A percentile compares a stretch with the other conserved stretches of the same genome.
These are phyloP conservation scores for Fonsecaea pugnacius DNA, from an alignment of 2,329 filamentous ascomycete species.

Conservation along the genomic window DNA sequence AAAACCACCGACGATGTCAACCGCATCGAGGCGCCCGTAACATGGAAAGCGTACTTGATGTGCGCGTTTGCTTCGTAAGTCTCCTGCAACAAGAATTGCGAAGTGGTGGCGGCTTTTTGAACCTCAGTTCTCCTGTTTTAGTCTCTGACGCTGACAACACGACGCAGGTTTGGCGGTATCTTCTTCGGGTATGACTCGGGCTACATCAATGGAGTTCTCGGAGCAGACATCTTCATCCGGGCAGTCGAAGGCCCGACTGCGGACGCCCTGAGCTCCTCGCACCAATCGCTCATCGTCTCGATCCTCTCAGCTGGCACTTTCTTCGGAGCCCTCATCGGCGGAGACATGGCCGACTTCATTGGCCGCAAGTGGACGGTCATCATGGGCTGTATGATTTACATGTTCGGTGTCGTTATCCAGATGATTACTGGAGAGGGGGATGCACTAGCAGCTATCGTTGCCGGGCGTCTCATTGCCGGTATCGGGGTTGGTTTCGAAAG, in stretches of 20 bases:
- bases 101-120: not conserved
- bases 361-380: slow-evolving; percentile 74
- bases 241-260: slow-evolving; percentile 41
- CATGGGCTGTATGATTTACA: slow-evolving; percentile 71
- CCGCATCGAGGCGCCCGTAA: slow-evolving; percentile 63
- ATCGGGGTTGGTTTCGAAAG: slow-evolving; percentile 80
- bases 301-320: slow-evolving; percentile 80
- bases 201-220: slow-evolving; percentile 59
- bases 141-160: not conserved
- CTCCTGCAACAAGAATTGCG: not conserved
- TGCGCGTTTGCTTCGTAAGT: slow-evolving; percentile 60
- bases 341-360: slow-evolving; percentile 75
- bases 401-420: slow-evolving; percentile 70
- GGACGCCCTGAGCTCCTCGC: slow-evolving; percentile 50
- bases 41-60: slow-evolving; percentile 63
- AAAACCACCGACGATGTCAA: slow-evolving; percentile 48
- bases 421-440: slow-evolving; percentile 52
- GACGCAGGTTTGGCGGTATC: slow-evolving; percentile 1
- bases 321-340: slow-evolving; percentile 75
- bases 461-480: slow-evolving; percentile 74
- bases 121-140: not conserved
- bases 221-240: slow-evolving; percentile 55
- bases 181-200: slow-evolving; percentile 64
- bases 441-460: slow-evolving; percentile 64
- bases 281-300: slow-evolving; percentile 69